Base-by-base conservation (phyloP, 768 basidiomycete species). In the Coprinellus aureogranulatus region DNA sequence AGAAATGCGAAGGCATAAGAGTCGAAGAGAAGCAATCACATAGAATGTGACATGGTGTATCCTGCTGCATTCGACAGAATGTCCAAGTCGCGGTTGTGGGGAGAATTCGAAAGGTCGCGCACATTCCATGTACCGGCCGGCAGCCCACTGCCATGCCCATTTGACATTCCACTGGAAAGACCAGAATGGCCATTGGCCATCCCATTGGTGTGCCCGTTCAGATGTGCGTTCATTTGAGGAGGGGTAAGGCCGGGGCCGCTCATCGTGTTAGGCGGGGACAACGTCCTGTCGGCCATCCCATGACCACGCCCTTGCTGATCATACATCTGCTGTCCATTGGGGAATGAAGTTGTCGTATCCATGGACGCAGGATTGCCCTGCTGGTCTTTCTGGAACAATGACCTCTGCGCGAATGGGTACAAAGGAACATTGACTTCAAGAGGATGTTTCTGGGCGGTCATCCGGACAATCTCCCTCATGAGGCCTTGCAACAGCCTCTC, bases 381-480 rank as follows among this genome's bases (percentile, higher is more conserved):
- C 49, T 44, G 49, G 46, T 79, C 75, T 58, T 80, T 83, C 59
- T 82, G 70, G 72, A 86, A 89, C 41, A 87, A 67, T 14, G 83
- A 79, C 51, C 80, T 72, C 62, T 85, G 84, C n/a, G 90, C 91
- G 68, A 91, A 91, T 3, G 88, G 88, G 74, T 88, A 92, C 42
- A 91, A 76, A 11, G 90, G 90, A 18, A 92, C 80, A 30, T 88
- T 88, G 56, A 91, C 87, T 68, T 90, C 85, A 31, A 92, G 77
- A 18, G 91, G 90, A 62, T 85, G 83, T 66, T 88, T 86, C 69
- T 92, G 90, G 12, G 80, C 85, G 18, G 92, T 93, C 78, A 91
- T 83, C 55, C 86, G 80, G 31, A 93, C 85, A 59, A 93, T 92
- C 66, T 92, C 92, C 46, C 83, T 77, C 91, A 93, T 92, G 37